Percentiles rank a stretch among this genome's conserved stretches.
Evolutionary conservation across 2,329 filamentous ascomycete species (phyloP).

Genomic region (Diaporthe sp.): DNA sequence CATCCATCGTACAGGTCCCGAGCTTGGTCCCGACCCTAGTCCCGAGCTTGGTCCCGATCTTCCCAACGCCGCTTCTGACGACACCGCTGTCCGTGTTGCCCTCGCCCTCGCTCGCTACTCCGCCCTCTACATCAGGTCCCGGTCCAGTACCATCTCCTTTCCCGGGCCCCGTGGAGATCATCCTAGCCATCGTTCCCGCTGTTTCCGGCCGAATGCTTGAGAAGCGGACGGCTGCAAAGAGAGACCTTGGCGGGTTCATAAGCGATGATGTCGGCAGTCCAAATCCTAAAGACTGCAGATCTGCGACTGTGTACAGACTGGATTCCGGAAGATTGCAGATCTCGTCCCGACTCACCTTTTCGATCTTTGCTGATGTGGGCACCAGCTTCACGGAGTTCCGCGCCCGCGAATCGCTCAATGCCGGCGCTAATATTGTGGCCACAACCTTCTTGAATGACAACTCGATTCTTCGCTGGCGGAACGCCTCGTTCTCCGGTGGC

Average conservation of each 20-base stretch:
- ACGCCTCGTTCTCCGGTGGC: not conserved
- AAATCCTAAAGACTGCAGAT: conserved; percentile 7
- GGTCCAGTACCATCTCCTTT: not conserved
- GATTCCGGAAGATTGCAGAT: not conserved
- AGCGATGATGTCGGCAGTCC: not conserved
- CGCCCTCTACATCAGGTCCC: not conserved
- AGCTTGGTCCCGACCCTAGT: not conserved
- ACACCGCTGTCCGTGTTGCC: not conserved
- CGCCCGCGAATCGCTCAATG: not conserved
- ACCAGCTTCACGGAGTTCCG: conserved; percentile 3
- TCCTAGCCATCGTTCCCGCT: not conserved
- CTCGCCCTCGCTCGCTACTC: not conserved
- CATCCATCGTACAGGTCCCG: not conserved
- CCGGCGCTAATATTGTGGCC: not conserved
- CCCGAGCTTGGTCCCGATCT: not conserved
- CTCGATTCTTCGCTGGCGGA: not conserved
- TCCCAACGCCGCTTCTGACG: not conserved
- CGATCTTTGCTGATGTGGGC: conserved; percentile 3
- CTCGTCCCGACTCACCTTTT: not conserved
- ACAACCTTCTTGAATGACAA: not conserved
- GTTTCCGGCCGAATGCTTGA: not conserved
- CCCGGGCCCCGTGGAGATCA: not conserved
- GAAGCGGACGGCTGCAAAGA: not conserved
- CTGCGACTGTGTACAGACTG: not conserved
- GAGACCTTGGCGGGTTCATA: not conserved